Conservation (phyloP, 176 grass and related monocot species). For the Musa acuminata region DNA sequence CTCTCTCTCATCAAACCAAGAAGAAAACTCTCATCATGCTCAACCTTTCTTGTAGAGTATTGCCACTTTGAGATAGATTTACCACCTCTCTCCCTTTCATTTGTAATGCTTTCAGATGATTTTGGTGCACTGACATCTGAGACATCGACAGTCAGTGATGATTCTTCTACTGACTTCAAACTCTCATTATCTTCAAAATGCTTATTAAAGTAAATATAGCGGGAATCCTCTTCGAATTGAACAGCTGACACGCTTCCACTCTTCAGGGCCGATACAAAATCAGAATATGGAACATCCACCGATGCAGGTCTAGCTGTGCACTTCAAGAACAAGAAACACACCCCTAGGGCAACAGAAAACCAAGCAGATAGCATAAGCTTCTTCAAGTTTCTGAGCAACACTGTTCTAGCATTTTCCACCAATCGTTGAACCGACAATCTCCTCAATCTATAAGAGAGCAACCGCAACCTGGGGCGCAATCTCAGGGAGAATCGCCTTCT, state of each 20-base stretch:
- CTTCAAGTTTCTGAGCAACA: constrained; percentile 24
- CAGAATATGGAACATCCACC: constrained; percentile 66
- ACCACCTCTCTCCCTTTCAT: constrained; percentile 4
- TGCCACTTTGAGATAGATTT: constrained; percentile 26
- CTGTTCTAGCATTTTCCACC: constrained; percentile 13
- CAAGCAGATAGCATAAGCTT: constrained; percentile 25
- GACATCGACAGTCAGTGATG: not conserved
- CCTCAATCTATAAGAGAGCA: constrained; percentile 21
- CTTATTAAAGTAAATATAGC: constrained; percentile 68
- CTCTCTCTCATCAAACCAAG: constrained; percentile 68
- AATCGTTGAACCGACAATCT: constrained; percentile 32
- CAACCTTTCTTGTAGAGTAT: constrained; percentile 66
- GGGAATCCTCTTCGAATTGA: constrained; percentile 80
- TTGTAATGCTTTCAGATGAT: not conserved
- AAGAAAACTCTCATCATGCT: constrained; percentile 73
- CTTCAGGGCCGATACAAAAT: constrained; percentile 52
- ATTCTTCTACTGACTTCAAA: not conserved
- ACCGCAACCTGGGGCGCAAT: constrained; percentile 25
- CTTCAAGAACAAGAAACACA: constrained; percentile 39
- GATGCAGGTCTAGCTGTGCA: constrained; percentile 37
- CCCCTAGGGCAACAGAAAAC: constrained; percentile 32
- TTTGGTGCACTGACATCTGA: not conserved
- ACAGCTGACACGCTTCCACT: constrained; percentile 36
- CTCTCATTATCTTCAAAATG: constrained; percentile 6
- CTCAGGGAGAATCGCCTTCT: constrained; percentile 22